phyloP scores from a whole-genome alignment of 2,329 filamentous ascomycete genomes.

The Calonectria hawksworthii region DNA sequence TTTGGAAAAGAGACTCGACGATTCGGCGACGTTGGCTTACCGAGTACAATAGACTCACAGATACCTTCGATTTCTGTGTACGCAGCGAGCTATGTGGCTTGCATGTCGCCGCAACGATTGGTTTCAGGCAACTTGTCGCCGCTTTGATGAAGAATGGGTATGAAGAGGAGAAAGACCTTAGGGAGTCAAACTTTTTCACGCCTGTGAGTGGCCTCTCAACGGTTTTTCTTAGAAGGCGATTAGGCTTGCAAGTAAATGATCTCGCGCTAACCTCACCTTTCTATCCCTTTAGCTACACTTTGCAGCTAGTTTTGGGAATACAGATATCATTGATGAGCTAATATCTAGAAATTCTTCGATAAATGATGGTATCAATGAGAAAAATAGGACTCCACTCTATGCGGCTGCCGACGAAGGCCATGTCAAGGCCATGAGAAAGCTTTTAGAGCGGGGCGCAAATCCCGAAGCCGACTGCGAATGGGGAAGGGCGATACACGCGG shows the following conservation, averaged over 20 bases:
- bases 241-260: too few species aligned
- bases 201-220: too few species aligned
- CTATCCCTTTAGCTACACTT: constrained; percentile 26
- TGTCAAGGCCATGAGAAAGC: constrained; percentile 56
- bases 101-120: constrained; percentile 55
- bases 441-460: constrained; percentile 54
- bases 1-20: constrained; percentile 54
- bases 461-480: constrained; percentile 49
- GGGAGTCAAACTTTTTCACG: too few species aligned
- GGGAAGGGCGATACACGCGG: constrained; percentile 55
- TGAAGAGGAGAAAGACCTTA: constrained; percentile 52
- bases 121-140: constrained; percentile 54
- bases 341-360: constrained; percentile 27
- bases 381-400: constrained; percentile 53
- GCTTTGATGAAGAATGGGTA: constrained; percentile 55
- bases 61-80: constrained; percentile 48
- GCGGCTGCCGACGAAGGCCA: constrained; percentile 56
- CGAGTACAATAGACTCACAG: constrained; percentile 50
- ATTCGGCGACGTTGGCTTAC: constrained; percentile 56
- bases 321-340: constrained; percentile 31
- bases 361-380: constrained; percentile 49
- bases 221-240: too few species aligned
- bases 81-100: constrained; percentile 51
- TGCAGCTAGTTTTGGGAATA: constrained; percentile 29
- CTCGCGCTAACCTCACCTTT: too few species aligned